phyloP scores from a whole-genome alignment of 2,329 filamentous ascomycete species.

The Arthrobotrys conoides region DNA sequence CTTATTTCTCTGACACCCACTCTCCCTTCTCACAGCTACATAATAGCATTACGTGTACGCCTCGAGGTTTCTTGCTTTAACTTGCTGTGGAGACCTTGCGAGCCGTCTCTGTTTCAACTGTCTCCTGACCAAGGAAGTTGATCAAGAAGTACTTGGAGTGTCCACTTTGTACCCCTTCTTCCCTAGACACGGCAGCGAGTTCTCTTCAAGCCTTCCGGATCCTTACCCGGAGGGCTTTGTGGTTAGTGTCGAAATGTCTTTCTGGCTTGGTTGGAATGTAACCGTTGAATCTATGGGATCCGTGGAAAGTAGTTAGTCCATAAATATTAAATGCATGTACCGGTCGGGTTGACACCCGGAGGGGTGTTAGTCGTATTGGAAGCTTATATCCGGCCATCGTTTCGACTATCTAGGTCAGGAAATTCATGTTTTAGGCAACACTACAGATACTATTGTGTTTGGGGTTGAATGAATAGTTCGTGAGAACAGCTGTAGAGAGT shows the following conservation, averaged over 20 bases:
- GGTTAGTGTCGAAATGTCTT: neutral
- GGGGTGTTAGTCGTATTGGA: neutral
- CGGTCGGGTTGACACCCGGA: too few species aligned
- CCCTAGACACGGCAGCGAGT: neutral
- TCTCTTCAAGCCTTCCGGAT: neutral
- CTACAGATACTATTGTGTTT: too few species aligned
- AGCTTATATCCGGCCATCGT: neutral
- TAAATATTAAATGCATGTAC: neutral
- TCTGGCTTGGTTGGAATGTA: neutral
- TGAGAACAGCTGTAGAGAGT: too few species aligned
- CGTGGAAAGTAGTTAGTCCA: too few species aligned
- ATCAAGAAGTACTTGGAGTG: neutral
- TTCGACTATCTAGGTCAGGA: neutral
- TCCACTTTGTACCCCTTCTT: neutral
- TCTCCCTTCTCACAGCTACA: neutral
- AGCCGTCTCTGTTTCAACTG: constrained; percentile 16
- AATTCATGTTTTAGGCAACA: neutral
- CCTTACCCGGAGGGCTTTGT: neutral
- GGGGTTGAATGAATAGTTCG: too few species aligned
- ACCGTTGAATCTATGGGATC: too few species aligned
- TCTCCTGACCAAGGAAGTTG: constrained; percentile 4
- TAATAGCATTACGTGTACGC: neutral
- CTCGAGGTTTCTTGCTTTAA: neutral
- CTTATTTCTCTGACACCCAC: neutral
- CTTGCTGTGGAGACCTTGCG: neutral